Conservation (phyloP, 1,139 yeast species). For the Maudiozyma humilis region DNA sequence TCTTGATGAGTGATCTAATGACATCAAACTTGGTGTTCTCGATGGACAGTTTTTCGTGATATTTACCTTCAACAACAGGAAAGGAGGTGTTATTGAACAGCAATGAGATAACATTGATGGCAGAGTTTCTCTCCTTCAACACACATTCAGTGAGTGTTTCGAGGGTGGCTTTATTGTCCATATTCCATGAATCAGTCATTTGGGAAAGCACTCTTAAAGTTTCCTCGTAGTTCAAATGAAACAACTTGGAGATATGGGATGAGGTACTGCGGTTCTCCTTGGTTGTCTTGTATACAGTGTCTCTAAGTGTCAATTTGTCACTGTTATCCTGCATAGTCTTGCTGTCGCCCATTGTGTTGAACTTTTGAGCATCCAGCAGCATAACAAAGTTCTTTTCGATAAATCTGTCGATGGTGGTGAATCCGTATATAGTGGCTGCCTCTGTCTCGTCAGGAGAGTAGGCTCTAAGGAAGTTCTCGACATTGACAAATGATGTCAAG, state of each 20-base stretch:
- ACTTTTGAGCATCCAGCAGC: slow-evolving; percentile 1
- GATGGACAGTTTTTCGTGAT: slow-evolving; percentile 35
- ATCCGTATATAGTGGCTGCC: slow-evolving; percentile 1
- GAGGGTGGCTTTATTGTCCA: slow-evolving; percentile 15
- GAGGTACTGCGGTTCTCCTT: slow-evolving; percentile 11
- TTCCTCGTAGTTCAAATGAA: slow-evolving; percentile 12
- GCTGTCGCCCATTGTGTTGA: not conserved
- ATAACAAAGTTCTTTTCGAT: slow-evolving; percentile 6
- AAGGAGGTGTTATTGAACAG: slow-evolving; percentile 33
- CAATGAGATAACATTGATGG: slow-evolving; percentile 37
- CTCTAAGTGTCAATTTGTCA: slow-evolving; percentile 10
- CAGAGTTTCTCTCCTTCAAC: slow-evolving; percentile 28
- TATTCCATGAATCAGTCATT: slow-evolving; percentile 22
- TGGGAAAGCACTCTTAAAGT: slow-evolving; percentile 11
- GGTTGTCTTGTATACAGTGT: slow-evolving; percentile 10
- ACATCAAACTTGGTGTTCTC: slow-evolving; percentile 29
- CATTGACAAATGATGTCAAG: slow-evolving; percentile 5
- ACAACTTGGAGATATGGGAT: slow-evolving; percentile 9
- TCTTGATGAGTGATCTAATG: slow-evolving; percentile 27
- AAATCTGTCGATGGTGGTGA: slow-evolving; percentile 8
- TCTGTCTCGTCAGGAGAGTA: not conserved
- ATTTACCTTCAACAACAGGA: slow-evolving; percentile 34
- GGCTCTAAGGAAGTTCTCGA: slow-evolving; percentile 6
- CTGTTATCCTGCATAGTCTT: slow-evolving; percentile 1
- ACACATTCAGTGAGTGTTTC: slow-evolving; percentile 21